Evolutionary conservation across 2,329 filamentous ascomycete species (phyloP).

Genomic region (Dryadomyces quercivorus): DNA sequence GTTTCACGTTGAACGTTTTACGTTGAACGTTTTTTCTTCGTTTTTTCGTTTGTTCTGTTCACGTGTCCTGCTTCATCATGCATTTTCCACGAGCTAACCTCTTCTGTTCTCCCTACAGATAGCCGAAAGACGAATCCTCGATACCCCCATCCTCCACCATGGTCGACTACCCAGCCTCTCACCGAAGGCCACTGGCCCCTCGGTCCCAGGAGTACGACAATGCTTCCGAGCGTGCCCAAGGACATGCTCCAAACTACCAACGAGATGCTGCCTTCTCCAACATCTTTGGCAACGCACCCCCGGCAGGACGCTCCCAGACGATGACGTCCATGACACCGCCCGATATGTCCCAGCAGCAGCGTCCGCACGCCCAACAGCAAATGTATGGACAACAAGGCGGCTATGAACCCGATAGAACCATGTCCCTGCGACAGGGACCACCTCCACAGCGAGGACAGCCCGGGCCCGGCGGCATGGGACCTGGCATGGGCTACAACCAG

Average conservation of each 20-base stretch:
- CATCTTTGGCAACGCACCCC: slow-evolving; percentile 83
- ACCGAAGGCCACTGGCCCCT: slow-evolving; percentile 26
- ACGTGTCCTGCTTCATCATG: neutral
- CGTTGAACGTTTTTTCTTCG: no score
- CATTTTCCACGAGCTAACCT: neutral
- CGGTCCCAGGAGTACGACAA: slow-evolving; percentile 37
- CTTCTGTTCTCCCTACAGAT: slow-evolving; percentile 9
- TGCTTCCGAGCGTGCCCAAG: slow-evolving; percentile 6
- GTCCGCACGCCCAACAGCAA: slow-evolving; percentile 1
- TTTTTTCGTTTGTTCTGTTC: neutral
- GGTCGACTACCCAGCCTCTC: slow-evolving; percentile 45
- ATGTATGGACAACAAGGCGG: slow-evolving; percentile 3
- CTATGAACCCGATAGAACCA: slow-evolving; percentile 48
- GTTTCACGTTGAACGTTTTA: no score
- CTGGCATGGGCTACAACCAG: slow-evolving; percentile 20
- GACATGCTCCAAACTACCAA: slow-evolving; percentile 42
- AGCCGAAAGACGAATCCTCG: slow-evolving; percentile 3
- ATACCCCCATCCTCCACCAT: slow-evolving; percentile 21
- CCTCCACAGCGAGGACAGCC: slow-evolving; percentile 46
- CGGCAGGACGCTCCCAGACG: slow-evolving; percentile 82
- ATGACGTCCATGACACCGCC: slow-evolving; percentile 64
- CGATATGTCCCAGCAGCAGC: slow-evolving; percentile 17
- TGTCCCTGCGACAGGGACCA: slow-evolving; percentile 49
- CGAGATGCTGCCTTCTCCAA: slow-evolving; percentile 93
- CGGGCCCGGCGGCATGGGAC: slow-evolving; percentile 3